Percentiles rank a stretch among this genome's conserved stretches.
Conservation (phyloP, 441 rosid species). For the Populus hybrid region DNA sequence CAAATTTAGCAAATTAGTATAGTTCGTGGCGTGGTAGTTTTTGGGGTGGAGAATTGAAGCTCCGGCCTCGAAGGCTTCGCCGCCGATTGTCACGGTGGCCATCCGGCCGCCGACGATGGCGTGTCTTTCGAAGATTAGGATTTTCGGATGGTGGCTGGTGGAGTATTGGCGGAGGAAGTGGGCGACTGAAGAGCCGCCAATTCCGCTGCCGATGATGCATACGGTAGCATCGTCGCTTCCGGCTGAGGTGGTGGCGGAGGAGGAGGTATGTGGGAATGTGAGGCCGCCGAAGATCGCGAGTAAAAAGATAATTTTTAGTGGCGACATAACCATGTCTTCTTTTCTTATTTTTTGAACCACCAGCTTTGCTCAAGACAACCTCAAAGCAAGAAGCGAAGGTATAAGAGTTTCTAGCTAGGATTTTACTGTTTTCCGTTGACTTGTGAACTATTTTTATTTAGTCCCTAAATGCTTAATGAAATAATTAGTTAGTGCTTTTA, state of each 20-base stretch:
- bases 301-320: neutral
- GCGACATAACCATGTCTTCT: neutral
- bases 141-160: slow-evolving; percentile 20
- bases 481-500: too few species aligned
- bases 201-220: slow-evolving; percentile 83
- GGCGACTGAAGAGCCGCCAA: slow-evolving; percentile 82
- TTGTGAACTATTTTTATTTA: too few species aligned
- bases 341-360: neutral
- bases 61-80: slow-evolving; percentile 79
- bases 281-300: slow-evolving; percentile 21
- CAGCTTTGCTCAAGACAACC: too few species aligned
- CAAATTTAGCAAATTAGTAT: slow-evolving; percentile 44
- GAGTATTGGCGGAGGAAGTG: slow-evolving; percentile 76
- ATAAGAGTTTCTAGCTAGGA: too few species aligned
- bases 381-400: too few species aligned
- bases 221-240: slow-evolving; percentile 28
- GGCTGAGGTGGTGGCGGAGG: slow-evolving; percentile 19
- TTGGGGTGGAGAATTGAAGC: slow-evolving; percentile 88
- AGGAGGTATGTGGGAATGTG: slow-evolving; percentile 19
- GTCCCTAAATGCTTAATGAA: too few species aligned
- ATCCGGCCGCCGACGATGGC: slow-evolving; percentile 83
- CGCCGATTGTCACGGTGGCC: slow-evolving; percentile 58
- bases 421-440: too few species aligned
- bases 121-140: slow-evolving; percentile 66
- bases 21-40: slow-evolving; percentile 70